phyloP scores from a whole-genome alignment of 2,329 filamentous ascomycete species.

The Pestalotiopsis sp. region DNA sequence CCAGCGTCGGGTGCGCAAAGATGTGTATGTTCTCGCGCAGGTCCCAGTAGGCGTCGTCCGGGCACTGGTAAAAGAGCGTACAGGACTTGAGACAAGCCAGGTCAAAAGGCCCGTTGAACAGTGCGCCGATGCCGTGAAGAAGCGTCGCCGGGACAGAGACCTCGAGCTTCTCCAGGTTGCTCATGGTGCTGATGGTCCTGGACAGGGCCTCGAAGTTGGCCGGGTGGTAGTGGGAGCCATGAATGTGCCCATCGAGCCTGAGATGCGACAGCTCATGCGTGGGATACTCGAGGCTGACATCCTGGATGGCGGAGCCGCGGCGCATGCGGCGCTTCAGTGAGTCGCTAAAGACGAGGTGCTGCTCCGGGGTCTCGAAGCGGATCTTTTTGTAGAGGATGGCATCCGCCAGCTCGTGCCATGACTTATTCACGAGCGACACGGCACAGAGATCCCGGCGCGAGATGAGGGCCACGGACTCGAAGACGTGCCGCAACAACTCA shows the following conservation, averaged over 20 bases:
- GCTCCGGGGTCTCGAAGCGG: slow-evolving; percentile 47
- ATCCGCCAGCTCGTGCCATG: slow-evolving; percentile 47
- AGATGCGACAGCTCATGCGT: slow-evolving; percentile 44
- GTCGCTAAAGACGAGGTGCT: slow-evolving; percentile 51
- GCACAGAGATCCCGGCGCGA: slow-evolving; percentile 43
- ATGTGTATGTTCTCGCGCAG: slow-evolving; percentile 55
- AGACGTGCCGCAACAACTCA: slow-evolving; percentile 41
- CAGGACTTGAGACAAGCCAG: slow-evolving; percentile 49
- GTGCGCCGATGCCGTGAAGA: slow-evolving; percentile 47
- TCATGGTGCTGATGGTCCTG: slow-evolving; percentile 51
- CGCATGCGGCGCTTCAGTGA: slow-evolving; percentile 47
- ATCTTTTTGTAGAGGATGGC: slow-evolving; percentile 49
- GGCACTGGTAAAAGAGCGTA: slow-evolving; percentile 48
- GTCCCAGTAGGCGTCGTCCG: slow-evolving; percentile 49
- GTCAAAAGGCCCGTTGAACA: slow-evolving; percentile 55
- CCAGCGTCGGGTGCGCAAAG: slow-evolving; percentile 51
- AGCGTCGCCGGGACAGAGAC: slow-evolving; percentile 46
- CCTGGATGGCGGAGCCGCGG: slow-evolving; percentile 49
- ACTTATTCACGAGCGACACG: slow-evolving; percentile 44
- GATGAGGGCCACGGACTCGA: slow-evolving; percentile 33
- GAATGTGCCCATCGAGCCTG: slow-evolving; percentile 38
- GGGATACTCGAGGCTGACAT: slow-evolving; percentile 48
- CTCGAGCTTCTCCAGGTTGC: slow-evolving; percentile 49
- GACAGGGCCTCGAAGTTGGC: slow-evolving; percentile 45
- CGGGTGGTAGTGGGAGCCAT: slow-evolving; percentile 33